Conservation (phyloP, 176 grass and related monocot species). For the Chrysopogon serrulatus region DNA sequence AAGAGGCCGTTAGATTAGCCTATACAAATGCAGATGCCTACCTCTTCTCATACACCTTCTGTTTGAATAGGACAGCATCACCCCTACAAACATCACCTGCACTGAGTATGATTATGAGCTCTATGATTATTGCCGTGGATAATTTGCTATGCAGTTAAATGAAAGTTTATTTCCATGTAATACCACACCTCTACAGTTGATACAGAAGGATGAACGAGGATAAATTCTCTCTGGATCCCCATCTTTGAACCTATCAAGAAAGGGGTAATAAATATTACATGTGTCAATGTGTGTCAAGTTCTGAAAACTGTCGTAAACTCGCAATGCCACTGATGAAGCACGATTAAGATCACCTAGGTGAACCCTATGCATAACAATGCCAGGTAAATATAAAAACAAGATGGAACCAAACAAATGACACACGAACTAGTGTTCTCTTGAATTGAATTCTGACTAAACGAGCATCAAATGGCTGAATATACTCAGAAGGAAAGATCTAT, state of each 20-base stretch:
- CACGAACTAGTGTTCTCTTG: neutral
- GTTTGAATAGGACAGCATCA: conserved; percentile 61
- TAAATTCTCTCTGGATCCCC: conserved; percentile 56
- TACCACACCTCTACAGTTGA: conserved; percentile 64
- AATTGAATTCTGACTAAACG: neutral
- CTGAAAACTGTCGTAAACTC: neutral
- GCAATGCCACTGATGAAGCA: too few species aligned
- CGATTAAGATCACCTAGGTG: neutral
- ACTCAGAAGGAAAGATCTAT: neutral
- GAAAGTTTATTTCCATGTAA: neutral
- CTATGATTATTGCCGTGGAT: neutral
- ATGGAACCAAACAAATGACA: neutral
- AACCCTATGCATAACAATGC: neutral
- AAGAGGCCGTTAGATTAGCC: neutral
- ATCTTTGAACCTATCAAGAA: conserved; percentile 47
- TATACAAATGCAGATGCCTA: conserved; percentile 9
- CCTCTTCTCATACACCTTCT: conserved; percentile 56
- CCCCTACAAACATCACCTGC: conserved; percentile 77
- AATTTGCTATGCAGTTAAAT: neutral
- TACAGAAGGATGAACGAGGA: conserved; percentile 56
- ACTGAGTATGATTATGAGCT: conserved; percentile 3
- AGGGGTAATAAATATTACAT: neutral
- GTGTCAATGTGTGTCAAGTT: neutral
- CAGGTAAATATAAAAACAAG: neutral
- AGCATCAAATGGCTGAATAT: neutral